A percentile compares a stretch with the other conserved stretches of the same genome.
phyloP scores from a whole-genome alignment of 768 basidiomycete genomes.

The Suillus weaverae region DNA sequence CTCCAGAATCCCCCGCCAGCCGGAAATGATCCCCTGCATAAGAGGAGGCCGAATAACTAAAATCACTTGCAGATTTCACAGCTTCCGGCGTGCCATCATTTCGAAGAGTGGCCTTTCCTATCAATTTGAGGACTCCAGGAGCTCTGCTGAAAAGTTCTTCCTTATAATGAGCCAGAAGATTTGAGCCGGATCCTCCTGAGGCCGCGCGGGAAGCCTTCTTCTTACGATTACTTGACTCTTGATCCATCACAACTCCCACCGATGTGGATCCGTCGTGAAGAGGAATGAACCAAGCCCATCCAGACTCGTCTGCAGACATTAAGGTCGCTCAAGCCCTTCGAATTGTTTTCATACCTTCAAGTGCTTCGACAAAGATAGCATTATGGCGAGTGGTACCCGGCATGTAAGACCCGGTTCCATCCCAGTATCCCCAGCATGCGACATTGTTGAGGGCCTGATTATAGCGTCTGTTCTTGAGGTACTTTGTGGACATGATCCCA shows the following conservation, averaged over 20 bases:
- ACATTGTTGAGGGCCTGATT: constrained; percentile 34
- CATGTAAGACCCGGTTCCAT: constrained; percentile 27
- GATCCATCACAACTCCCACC: constrained; percentile 53
- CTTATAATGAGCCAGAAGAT: constrained; percentile 8
- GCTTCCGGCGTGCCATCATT: constrained; percentile 8
- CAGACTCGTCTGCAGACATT: constrained; percentile 42
- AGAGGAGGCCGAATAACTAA: constrained; percentile 55
- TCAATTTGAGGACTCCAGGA: constrained; percentile 6
- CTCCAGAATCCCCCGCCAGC: constrained; percentile 60
- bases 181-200: background rate
- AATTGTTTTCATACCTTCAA: constrained; percentile 23
- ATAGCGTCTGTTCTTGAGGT: constrained; percentile 35
- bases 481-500: constrained; percentile 39
- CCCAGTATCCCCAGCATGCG: constrained; percentile 41
- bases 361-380: constrained; percentile 37
- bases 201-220: constrained; percentile 9
- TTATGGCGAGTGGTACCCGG: constrained; percentile 33
- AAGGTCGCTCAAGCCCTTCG: background rate
- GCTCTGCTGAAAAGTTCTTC: constrained; percentile 6
- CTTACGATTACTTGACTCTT: constrained; percentile 32
- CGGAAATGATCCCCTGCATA: constrained; percentile 55
- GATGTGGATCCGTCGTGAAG: constrained; percentile 49
- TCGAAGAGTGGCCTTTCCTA: constrained; percentile 11
- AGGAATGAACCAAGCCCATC: constrained; percentile 63
- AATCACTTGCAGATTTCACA: constrained; percentile 39